phyloP scores from a whole-genome alignment of 225 moss, liverwort and hornwort genomes.

The Marchantia polymorpha region DNA sequence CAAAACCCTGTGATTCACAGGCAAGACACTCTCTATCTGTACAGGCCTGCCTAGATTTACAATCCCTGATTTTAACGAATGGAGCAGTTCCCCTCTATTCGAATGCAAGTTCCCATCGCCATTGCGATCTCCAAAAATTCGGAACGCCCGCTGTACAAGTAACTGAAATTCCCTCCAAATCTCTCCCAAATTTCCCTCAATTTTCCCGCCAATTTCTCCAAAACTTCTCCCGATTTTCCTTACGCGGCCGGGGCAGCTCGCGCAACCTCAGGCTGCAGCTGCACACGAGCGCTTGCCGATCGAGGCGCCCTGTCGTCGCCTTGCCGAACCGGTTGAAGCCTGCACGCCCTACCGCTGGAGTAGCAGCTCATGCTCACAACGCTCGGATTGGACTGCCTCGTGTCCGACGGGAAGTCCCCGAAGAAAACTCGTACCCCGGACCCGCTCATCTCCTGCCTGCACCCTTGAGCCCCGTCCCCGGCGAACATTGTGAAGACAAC shows the following conservation, averaged over 20 bases:
- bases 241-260: background rate
- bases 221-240: too few relatives aligned
- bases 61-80: too few relatives aligned
- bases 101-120: too few relatives aligned
- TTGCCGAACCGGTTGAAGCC: background rate
- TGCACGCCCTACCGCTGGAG: background rate
- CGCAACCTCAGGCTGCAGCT: background rate
- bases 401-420: background rate
- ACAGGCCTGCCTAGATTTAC: too few relatives aligned
- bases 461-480: background rate
- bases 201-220: too few relatives aligned
- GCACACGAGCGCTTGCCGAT: background rate
- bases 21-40: too few relatives aligned
- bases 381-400: background rate
- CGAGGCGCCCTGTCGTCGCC: background rate
- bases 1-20: too few relatives aligned
- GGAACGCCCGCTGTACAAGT: too few relatives aligned
- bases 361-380: background rate
- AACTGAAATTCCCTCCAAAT: too few relatives aligned
- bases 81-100: too few relatives aligned
- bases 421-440: background rate
- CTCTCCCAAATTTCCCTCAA: too few relatives aligned
- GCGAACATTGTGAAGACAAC: background rate
- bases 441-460: background rate
- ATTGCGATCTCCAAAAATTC: too few relatives aligned